These are phyloP conservation scores for Salix dunnii DNA, from an alignment of 345 rosid species.

Conservation along the genomic window DNA sequence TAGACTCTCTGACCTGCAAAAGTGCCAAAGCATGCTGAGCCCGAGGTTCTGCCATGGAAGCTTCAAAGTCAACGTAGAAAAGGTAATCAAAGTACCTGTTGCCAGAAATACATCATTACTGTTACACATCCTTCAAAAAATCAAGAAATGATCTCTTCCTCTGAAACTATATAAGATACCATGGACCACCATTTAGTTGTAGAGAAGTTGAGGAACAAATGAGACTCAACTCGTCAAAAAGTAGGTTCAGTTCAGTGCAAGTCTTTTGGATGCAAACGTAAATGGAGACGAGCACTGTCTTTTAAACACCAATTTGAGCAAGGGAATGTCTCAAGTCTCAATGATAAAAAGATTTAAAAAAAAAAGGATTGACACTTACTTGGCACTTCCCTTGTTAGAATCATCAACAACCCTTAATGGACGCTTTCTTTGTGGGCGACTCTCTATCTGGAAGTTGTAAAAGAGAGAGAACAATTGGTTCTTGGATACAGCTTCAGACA, in stretches of 20 bases:
- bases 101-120: slow-evolving; percentile 13
- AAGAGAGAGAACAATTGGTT: not conserved
- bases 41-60: slow-evolving; percentile 89
- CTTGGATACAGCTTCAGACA: not conserved
- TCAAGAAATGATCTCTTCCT: not conserved
- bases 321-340: not conserved
- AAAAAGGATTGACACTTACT: slow-evolving; percentile 36
- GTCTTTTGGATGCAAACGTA: not conserved
- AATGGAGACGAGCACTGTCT: not conserved
- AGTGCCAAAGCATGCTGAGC: slow-evolving; percentile 76
- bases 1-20: slow-evolving; percentile 56
- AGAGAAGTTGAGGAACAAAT: not conserved
- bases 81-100: slow-evolving; percentile 89
- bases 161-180: not conserved
- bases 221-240: not conserved
- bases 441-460: slow-evolving; percentile 62
- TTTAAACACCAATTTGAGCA: not conserved
- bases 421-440: slow-evolving; percentile 75
- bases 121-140: not conserved
- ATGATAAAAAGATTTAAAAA: too few relatives aligned
- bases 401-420: slow-evolving; percentile 79
- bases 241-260: not conserved
- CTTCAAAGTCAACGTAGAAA: slow-evolving; percentile 83
- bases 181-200: not conserved
- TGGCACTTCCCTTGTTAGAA: slow-evolving; percentile 73